Conservation (phyloP, 345 rosid genomes). For the Cochlearia excelsa region DNA sequence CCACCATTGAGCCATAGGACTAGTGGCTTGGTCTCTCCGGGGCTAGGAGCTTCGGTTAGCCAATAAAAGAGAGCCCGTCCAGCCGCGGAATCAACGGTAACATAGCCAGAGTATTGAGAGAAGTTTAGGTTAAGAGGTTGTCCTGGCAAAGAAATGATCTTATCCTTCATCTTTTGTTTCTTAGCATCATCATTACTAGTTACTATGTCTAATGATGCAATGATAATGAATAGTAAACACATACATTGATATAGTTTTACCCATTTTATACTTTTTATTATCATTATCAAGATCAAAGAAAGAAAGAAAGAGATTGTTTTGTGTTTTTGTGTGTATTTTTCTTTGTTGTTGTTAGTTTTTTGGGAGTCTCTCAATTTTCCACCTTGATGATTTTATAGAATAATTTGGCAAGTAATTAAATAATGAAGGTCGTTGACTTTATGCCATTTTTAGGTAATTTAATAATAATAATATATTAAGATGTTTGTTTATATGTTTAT, state of each 20-base stretch:
- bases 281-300: slow-evolving; percentile 23
- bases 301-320: not conserved
- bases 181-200: slow-evolving; percentile 14
- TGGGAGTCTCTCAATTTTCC: slow-evolving; percentile 23
- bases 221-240: not conserved
- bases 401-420: not conserved
- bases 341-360: slow-evolving; percentile 19
- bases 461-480: slow-evolving; percentile 4
- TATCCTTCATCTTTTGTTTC: slow-evolving; percentile 50
- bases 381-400: slow-evolving; percentile 29
- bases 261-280: not conserved
- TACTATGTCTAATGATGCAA: slow-evolving; percentile 19
- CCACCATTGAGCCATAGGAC: slow-evolving; percentile 91
- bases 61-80: slow-evolving; percentile 82
- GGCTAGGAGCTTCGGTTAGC: slow-evolving; percentile 50
- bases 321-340: not conserved
- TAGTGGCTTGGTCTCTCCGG: slow-evolving; percentile 45
- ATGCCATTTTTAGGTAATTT: slow-evolving; percentile 19
- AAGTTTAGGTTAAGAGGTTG: slow-evolving; percentile 64
- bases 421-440: slow-evolving; percentile 24
- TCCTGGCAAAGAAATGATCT: slow-evolving; percentile 58
- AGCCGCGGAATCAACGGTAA: slow-evolving; percentile 47
- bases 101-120: slow-evolving; percentile 75
- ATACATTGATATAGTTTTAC: slow-evolving; percentile 14
- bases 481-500: not conserved